Evolutionary conservation across 345 rosid species (phyloP).

Genomic region (Rhizophora mangle): DNA sequence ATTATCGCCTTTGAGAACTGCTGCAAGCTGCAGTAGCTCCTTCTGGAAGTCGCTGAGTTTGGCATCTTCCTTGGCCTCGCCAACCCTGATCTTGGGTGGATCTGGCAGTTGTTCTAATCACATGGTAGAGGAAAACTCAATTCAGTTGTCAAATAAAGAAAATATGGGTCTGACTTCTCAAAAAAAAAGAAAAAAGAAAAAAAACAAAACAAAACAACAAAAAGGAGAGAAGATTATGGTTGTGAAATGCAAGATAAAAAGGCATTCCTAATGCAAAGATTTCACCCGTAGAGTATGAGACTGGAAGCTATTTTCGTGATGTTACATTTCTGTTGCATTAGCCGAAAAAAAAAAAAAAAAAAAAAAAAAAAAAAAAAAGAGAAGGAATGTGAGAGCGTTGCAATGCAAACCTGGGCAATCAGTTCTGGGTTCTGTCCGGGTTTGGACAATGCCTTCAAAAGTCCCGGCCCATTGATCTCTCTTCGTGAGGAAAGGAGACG

Average conservation of each 20-base stretch:
- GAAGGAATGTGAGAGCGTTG: background rate
- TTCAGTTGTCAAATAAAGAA: background rate
- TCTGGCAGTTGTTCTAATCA: conserved; percentile 46
- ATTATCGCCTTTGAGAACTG: conserved; percentile 67
- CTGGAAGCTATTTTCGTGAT: no score
- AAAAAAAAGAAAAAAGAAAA: no score
- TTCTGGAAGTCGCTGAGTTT: conserved; percentile 72
- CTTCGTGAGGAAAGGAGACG: conserved; percentile 65
- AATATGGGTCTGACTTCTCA: no score
- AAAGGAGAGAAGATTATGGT: no score
- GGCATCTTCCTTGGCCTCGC: conserved; percentile 63
- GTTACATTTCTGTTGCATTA: no score
- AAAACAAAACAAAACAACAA: no score
- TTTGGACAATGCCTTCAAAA: conserved; percentile 61
- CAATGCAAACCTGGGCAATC: conserved; percentile 64
- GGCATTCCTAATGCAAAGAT: no score
- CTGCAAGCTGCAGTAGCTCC: conserved; percentile 77
- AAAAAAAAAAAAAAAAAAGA: background rate
- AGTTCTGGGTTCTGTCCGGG: conserved; percentile 57
- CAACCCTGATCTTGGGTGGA: conserved; percentile 56
- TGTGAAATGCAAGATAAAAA: background rate
- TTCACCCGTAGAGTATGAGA: no score
- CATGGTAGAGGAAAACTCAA: background rate
- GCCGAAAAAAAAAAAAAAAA: no score
- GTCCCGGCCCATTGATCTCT: conserved; percentile 91